Evolutionary conservation across 495 filamentous ascomycete species (phyloP).

Genomic region (Hypoxylon subgilvum): DNA sequence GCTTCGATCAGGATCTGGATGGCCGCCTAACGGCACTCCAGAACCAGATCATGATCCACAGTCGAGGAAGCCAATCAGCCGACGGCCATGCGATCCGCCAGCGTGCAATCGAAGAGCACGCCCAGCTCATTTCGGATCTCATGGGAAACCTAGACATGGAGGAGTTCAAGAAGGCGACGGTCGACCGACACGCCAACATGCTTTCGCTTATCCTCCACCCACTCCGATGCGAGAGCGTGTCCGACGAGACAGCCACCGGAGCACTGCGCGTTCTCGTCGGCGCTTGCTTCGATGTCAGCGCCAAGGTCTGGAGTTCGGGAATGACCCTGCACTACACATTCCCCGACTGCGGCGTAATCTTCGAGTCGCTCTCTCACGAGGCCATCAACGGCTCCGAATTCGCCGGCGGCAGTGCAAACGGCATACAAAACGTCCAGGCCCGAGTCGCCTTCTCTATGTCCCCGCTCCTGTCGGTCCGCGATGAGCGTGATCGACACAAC

Average conservation of each 20-base stretch:
- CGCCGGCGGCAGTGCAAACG: too few species aligned
- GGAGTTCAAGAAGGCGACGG: slow-evolving; percentile 15
- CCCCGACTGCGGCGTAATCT: slow-evolving; percentile 41
- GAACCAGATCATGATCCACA: background rate
- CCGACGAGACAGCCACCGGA: slow-evolving; percentile 11
- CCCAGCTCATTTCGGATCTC: slow-evolving; percentile 18
- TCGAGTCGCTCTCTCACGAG: slow-evolving; percentile 35
- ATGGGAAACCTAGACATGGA: background rate
- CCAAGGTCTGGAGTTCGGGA: slow-evolving; percentile 42
- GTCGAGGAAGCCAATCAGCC: background rate
- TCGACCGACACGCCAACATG: slow-evolving; percentile 28
- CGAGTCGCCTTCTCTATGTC: slow-evolving; percentile 46
- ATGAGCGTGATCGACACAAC: slow-evolving; percentile 37
- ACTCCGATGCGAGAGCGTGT: slow-evolving; percentile 7
- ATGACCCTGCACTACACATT: slow-evolving; percentile 45
- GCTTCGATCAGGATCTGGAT: slow-evolving; percentile 5
- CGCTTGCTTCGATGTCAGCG: slow-evolving; percentile 40
- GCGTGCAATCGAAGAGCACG: slow-evolving; percentile 33
- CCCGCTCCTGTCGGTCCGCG: slow-evolving; percentile 45
- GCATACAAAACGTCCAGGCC: too few species aligned
- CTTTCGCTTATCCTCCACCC: slow-evolving; percentile 30
- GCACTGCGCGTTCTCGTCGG: slow-evolving; percentile 28
- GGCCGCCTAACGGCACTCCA: slow-evolving; percentile 13
- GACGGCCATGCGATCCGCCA: slow-evolving; percentile 23
- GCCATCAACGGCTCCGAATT: slow-evolving; percentile 33